phyloP scores from a whole-genome alignment of 2,329 filamentous ascomycete genomes.

The Talaromyces sp. region DNA sequence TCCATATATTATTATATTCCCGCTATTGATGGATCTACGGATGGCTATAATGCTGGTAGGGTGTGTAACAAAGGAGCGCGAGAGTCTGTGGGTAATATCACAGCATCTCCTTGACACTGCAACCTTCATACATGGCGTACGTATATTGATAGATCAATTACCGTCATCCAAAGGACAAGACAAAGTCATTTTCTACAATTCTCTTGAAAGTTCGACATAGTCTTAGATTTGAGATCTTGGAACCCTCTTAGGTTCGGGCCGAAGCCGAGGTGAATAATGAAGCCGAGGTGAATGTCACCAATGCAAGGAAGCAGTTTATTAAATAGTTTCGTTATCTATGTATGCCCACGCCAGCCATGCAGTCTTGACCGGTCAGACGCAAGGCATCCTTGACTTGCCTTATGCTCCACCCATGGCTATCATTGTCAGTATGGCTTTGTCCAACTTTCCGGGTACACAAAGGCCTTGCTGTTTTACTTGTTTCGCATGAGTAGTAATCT shows the following conservation, averaged over 20 bases:
- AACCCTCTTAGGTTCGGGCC: neutral
- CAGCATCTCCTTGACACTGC: neutral
- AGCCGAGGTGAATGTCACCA: too few relatives aligned
- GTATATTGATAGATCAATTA: neutral
- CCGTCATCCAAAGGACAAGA: too few relatives aligned
- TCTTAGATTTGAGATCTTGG: neutral
- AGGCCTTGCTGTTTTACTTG: neutral
- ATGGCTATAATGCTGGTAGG: neutral
- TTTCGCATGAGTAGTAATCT: too few relatives aligned
- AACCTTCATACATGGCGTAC: neutral
- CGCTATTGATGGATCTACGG: neutral
- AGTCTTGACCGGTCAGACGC: too few relatives aligned
- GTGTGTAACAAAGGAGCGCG: neutral
- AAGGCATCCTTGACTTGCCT: too few relatives aligned
- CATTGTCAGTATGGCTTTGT: too few relatives aligned
- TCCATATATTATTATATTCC: too few relatives aligned
- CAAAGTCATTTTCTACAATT: neutral
- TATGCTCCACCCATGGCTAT: too few relatives aligned
- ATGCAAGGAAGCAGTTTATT: too few relatives aligned
- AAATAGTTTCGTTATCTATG: too few relatives aligned
- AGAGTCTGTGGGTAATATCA: neutral
- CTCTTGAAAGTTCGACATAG: neutral
- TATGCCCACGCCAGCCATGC: too few relatives aligned
- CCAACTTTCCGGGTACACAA: neutral
- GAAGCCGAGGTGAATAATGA: neutral